Evolutionary conservation across 2,329 filamentous ascomycete genomes (phyloP).

Genomic region (Davidsoniella eucalypti): DNA sequence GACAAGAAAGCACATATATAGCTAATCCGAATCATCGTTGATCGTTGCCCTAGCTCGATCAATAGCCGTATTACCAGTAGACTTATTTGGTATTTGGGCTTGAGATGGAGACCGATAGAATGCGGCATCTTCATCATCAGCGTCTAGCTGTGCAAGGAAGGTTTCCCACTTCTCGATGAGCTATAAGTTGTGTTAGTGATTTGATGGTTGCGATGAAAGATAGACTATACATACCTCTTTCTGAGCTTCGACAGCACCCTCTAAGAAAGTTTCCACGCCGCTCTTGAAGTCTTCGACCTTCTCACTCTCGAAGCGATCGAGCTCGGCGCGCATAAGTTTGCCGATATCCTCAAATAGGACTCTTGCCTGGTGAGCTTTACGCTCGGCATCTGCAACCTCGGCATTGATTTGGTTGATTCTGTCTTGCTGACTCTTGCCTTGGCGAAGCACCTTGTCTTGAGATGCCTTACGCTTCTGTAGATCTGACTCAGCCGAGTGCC

Average conservation of each 20-base stretch:
- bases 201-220: not conserved
- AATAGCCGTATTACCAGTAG: conserved; percentile 39
- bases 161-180: conserved; percentile 91
- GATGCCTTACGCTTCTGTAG: conserved; percentile 74
- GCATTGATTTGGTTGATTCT: conserved; percentile 80
- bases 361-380: conserved; percentile 77
- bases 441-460: conserved; percentile 88
- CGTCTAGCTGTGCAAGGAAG: conserved; percentile 88
- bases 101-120: conserved; percentile 50
- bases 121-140: conserved; percentile 66
- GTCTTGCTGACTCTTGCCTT: conserved; percentile 92
- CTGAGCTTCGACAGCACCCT: conserved; percentile 93
- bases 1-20: not conserved
- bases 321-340: conserved; percentile 71
- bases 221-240: conserved; percentile 58
- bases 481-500: conserved; percentile 82
- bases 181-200: conserved; percentile 19
- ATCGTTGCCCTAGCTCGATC: conserved; percentile 42
- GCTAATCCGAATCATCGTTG: conserved; percentile 43
- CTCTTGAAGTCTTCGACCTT: conserved; percentile 99
- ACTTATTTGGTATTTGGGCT: conserved; percentile 30
- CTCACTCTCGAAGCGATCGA: conserved; percentile 88
- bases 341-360: conserved; percentile 97
- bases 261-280: conserved; percentile 90
- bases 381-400: conserved; percentile 87